These are phyloP conservation scores for Penicillium angulare DNA, from an alignment of 495 filamentous ascomycete species.

Conservation along the genomic window DNA sequence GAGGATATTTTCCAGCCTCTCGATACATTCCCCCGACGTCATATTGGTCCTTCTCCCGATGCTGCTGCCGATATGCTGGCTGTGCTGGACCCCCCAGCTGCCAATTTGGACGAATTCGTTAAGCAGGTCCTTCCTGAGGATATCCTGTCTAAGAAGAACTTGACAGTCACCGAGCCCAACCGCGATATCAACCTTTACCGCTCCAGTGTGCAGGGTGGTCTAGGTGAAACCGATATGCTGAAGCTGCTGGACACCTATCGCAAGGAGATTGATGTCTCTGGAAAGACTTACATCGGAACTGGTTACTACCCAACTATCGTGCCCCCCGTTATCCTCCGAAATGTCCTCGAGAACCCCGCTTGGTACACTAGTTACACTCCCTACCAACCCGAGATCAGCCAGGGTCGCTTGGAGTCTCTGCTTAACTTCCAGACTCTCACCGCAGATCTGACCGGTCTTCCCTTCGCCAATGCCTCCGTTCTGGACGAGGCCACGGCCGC, in stretches of 20 bases:
- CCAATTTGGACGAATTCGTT: slow-evolving; percentile 82
- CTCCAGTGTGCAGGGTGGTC: slow-evolving; percentile 51
- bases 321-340: slow-evolving; percentile 91
- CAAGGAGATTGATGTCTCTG: slow-evolving; percentile 57
- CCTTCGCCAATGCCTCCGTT: slow-evolving; percentile 91
- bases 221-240: slow-evolving; percentile 68
- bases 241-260: slow-evolving; percentile 63
- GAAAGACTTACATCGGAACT: slow-evolving; percentile 69
- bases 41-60: slow-evolving; percentile 83
- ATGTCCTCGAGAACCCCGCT: slow-evolving; percentile 88
- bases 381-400: slow-evolving; percentile 97
- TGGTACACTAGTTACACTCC: slow-evolving; percentile 99
- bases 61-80: slow-evolving; percentile 79
- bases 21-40: slow-evolving; percentile 78
- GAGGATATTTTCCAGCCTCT: slow-evolving; percentile 48
- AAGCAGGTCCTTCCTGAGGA: slow-evolving; percentile 79
- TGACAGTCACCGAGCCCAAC: slow-evolving; percentile 41
- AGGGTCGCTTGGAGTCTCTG: slow-evolving; percentile 88
- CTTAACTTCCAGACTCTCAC: slow-evolving; percentile 97
- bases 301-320: slow-evolving; percentile 87
- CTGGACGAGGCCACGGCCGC: slow-evolving; percentile 94
- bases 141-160: slow-evolving; percentile 69
- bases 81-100: slow-evolving; percentile 70
- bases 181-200: slow-evolving; percentile 40
- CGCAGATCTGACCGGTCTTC: slow-evolving; percentile 81